These are phyloP conservation scores for Aplosporella prunicola DNA, from an alignment of 2,329 filamentous ascomycete genomes.

Conservation along the genomic window DNA sequence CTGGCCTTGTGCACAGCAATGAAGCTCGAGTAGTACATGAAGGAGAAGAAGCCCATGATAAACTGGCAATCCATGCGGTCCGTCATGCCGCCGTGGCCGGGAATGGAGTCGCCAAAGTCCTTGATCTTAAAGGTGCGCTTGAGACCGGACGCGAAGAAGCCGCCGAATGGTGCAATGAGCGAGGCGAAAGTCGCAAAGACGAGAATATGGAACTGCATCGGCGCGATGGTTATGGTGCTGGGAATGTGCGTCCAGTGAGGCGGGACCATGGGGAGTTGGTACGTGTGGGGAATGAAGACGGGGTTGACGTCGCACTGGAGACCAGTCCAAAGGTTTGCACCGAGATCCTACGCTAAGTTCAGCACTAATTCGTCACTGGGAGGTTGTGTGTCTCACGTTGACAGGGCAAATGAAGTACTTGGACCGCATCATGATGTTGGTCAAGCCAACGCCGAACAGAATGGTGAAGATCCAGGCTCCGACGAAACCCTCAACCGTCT, in stretches of 20 bases:
- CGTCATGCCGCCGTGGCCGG: constrained; percentile 94
- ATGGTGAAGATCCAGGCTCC: constrained; percentile 95
- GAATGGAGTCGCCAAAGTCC: constrained; percentile 97
- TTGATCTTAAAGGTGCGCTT: constrained; percentile 99
- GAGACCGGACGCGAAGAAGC: constrained; percentile 94
- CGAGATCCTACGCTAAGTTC: constrained; percentile 54
- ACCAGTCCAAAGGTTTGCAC: constrained; percentile 84
- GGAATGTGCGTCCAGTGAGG: constrained; percentile 60
- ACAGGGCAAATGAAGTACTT: constrained; percentile 98
- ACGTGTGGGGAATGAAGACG: constrained; percentile 72
- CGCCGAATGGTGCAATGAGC: constrained; percentile 91
- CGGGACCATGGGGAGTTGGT: constrained; percentile 50
- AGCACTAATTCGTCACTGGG: background rate
- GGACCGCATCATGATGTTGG: constrained; percentile 76
- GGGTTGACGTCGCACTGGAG: constrained; percentile 86
- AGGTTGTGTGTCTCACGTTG: constrained; percentile 46
- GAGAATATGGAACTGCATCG: constrained; percentile 89
- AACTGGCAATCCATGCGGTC: constrained; percentile 99
- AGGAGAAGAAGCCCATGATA: constrained; percentile 98
- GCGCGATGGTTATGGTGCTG: constrained; percentile 66
- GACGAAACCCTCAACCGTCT: constrained; percentile 96
- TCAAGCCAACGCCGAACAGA: constrained; percentile 71
- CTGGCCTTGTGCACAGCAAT: constrained; percentile 80
- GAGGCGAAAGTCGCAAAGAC: constrained; percentile 89
- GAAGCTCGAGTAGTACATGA: constrained; percentile 98